Percentiles rank a stretch among this genome's conserved stretches.
Conservation (phyloP, 192 early-diverging fungal genomes). For the Coemansia asiatica region DNA sequence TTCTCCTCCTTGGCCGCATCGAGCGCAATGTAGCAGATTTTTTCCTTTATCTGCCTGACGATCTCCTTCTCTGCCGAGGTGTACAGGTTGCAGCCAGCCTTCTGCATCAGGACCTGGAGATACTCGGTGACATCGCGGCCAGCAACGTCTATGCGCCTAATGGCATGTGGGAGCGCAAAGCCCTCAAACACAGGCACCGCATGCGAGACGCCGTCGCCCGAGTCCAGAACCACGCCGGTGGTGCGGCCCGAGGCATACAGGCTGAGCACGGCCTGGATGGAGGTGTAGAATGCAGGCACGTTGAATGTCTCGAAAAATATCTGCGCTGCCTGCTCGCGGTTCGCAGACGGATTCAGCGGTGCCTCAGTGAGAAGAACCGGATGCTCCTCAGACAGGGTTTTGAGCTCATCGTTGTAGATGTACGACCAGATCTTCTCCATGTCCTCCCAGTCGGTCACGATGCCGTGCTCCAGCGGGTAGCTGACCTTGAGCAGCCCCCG, state of each 20-base stretch:
- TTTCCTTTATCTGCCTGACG: constrained; percentile 95
- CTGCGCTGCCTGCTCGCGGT: constrained; percentile 92
- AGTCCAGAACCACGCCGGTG: constrained; percentile 94
- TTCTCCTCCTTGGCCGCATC: constrained; percentile 94
- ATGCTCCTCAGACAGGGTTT: constrained; percentile 95
- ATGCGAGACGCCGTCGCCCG: constrained; percentile 96
- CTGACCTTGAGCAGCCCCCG: constrained; percentile 90
- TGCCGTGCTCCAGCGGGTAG: constrained; percentile 97
- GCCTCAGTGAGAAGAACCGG: constrained; percentile 97
- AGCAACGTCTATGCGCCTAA: constrained; percentile 90
- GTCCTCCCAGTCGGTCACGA: constrained; percentile 97
- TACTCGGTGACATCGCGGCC: constrained; percentile 94
- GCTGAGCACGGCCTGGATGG: constrained; percentile 96
- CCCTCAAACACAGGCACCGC: constrained; percentile 96
- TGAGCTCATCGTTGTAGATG: constrained; percentile 95
- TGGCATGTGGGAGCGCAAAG: constrained; percentile 92
- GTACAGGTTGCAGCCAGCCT: constrained; percentile 82
- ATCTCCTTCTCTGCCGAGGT: constrained; percentile 95
- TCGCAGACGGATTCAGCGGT: constrained; percentile 88
- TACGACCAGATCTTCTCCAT: constrained; percentile 99
- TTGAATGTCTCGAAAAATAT: constrained; percentile 99
- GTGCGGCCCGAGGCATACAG: constrained; percentile 97
- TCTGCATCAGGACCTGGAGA: constrained; percentile 88
- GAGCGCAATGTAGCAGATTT: constrained; percentile 87
- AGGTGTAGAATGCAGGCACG: constrained; percentile 93